These are phyloP conservation scores for Pleomassaria siparia DNA, from an alignment of 2,329 filamentous ascomycete genomes.

Conservation along the genomic window DNA sequence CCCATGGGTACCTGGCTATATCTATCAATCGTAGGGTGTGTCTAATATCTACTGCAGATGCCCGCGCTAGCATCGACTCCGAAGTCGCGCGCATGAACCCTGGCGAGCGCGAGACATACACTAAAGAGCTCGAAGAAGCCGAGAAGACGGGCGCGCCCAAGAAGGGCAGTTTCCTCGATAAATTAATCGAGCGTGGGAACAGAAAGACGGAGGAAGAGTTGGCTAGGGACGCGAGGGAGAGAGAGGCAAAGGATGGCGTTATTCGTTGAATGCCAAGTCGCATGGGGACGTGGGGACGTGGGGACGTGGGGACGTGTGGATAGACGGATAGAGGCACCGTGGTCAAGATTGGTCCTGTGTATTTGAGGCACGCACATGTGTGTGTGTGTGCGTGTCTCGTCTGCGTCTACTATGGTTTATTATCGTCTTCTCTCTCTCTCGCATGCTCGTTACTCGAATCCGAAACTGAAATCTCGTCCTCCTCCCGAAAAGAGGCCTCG, in stretches of 20 bases:
- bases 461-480: slow-evolving; percentile 3
- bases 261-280: no score
- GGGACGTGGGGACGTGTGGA: no score
- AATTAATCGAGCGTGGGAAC: slow-evolving; percentile 12
- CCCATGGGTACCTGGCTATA: no score
- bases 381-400: no score
- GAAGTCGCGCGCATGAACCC: slow-evolving; percentile 37
- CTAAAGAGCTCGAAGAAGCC: slow-evolving; percentile 40
- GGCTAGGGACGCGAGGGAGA: slow-evolving; percentile 1
- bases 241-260: slow-evolving; percentile 1
- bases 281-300: no score
- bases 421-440: no score
- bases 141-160: slow-evolving; percentile 34
- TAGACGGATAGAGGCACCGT: no score
- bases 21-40: no score
- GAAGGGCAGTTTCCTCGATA: slow-evolving; percentile 36
- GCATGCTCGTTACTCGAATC: not conserved
- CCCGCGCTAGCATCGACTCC: slow-evolving; percentile 34
- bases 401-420: no score
- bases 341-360: no score
- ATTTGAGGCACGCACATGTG: no score
- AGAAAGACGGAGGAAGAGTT: slow-evolving; percentile 10
- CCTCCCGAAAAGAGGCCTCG: slow-evolving; percentile 6
- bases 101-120: slow-evolving; percentile 36
- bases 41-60: slow-evolving; percentile 17